phyloP scores from a whole-genome alignment of 169 alveolate genomes.

The Eimeria acervulina region DNA sequence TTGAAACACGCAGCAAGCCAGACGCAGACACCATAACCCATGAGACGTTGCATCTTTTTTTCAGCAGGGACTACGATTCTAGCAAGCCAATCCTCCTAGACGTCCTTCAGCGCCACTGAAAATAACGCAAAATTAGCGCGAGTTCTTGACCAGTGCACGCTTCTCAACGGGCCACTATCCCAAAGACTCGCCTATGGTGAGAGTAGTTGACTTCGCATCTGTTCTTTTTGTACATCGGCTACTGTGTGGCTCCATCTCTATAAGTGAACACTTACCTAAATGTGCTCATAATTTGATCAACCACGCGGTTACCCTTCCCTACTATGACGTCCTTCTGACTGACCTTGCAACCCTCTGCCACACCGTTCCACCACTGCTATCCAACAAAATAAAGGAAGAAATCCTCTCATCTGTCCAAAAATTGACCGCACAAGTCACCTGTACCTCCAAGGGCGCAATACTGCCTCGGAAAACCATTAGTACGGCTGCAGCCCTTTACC shows the following conservation, averaged over 20 bases:
- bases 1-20: background rate
- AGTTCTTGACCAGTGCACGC: background rate
- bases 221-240: background rate
- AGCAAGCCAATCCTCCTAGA: too few relatives aligned
- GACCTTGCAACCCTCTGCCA: background rate
- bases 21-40: background rate
- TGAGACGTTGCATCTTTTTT: too few relatives aligned
- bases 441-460: slow-evolving; percentile 14
- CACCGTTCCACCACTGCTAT: background rate
- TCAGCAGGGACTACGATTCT: too few relatives aligned
- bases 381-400: background rate
- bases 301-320: too few relatives aligned
- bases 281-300: too few relatives aligned
- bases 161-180: background rate
- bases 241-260: background rate
- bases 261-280: too few relatives aligned
- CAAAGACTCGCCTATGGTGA: background rate
- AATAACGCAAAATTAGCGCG: background rate
- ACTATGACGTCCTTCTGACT: background rate
- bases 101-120: too few relatives aligned
- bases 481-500: background rate
- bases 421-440: slow-evolving; percentile 38
- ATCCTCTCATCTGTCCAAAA: slow-evolving; percentile 5
- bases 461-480: slow-evolving; percentile 35
- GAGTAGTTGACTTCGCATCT: background rate